Evolutionary conservation across 1,284 basidiomycete genomes (phyloP), one percentile per base, ranked within the genome.

Genomic region (Phylloporus sp.): DNA sequence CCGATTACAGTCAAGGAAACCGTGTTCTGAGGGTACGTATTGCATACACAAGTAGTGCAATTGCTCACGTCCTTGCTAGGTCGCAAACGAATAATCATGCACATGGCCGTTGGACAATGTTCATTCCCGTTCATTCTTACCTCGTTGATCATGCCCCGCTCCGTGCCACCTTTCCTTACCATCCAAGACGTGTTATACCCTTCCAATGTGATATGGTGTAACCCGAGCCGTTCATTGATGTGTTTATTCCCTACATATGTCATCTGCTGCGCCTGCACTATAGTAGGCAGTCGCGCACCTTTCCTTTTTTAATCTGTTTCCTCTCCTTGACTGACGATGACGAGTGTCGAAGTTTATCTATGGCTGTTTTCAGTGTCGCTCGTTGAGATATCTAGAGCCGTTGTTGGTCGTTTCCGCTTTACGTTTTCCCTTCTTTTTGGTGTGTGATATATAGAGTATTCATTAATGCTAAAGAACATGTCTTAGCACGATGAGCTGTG

Each of bases 11-110:
- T 5, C 78, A 79, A 5, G 68, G 74, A 8, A 69, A 67, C 41
- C 77, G 78, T 52, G 35, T 78, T 8, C 66, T 78, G 60, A 80
- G 77, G 70, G 76, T 74, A 60, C 45, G 76, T 76, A 14, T 23
- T 25, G 29, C 32, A 29, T n/a, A 17, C 14, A 25, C 52, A 29
- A 17, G 47, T 25, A n/a, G 7, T 27, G 15, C 23, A 4, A 19
- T 39, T 58, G 23, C 32, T 39, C 35, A 58, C 56, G 23, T n/a
- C 23, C 11, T 37, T 37, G 35, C 35, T 37, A 58, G 56, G 56
- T 58, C 14, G 56, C 56, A n/a, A 58, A 58, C 56, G 56, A 58
- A 15, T 58, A 39, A 58, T 32, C 32, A 32, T 32, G 32, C 32
- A n/a, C 56, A 27, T 43, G 35, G 37, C 10, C 25, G 17, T 17